Conservation (phyloP, 805 yeast genomes). For the Danielia oregonensis region DNA sequence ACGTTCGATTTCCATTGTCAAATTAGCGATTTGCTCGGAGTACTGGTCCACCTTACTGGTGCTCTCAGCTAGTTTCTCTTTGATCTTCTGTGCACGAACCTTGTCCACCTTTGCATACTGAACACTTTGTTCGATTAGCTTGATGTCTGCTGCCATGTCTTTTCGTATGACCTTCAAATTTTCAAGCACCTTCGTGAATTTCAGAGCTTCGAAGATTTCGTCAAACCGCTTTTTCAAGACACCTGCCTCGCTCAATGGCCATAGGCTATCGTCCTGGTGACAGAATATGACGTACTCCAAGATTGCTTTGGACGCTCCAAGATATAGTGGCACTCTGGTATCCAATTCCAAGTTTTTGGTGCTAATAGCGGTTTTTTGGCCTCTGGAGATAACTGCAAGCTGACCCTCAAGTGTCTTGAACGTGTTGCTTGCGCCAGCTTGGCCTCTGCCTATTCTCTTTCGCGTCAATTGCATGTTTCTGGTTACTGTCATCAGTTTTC, state of each 20-base stretch:
- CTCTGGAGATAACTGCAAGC: slow-evolving; percentile 59
- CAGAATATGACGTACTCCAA: slow-evolving; percentile 92
- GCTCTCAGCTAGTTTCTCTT: slow-evolving; percentile 43
- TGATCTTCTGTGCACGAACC: slow-evolving; percentile 62
- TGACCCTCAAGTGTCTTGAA: slow-evolving; percentile 93
- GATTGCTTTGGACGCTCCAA: slow-evolving; percentile 87
- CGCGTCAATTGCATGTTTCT: slow-evolving; percentile 74
- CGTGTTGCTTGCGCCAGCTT: slow-evolving; percentile 36
- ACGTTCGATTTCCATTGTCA: slow-evolving; percentile 48
- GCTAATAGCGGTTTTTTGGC: slow-evolving; percentile 70
- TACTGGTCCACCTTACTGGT: slow-evolving; percentile 41
- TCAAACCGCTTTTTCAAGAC: slow-evolving; percentile 87
- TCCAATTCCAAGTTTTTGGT: slow-evolving; percentile 85
- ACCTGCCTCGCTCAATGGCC: slow-evolving; percentile 96
- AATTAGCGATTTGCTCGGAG: slow-evolving; percentile 41
- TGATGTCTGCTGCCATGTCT: slow-evolving; percentile 72
- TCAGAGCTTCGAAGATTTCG: slow-evolving; percentile 93
- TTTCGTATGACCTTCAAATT: slow-evolving; percentile 71
- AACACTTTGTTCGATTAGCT: slow-evolving; percentile 72
- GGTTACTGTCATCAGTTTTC: slow-evolving; percentile 78
- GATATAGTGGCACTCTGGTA: slow-evolving; percentile 67
- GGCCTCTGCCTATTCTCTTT: slow-evolving; percentile 43
- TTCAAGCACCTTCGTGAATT: slow-evolving; percentile 87
- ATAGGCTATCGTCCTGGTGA: slow-evolving; percentile 93
- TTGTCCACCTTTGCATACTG: slow-evolving; percentile 72